These are phyloP conservation scores for Exserohilum rostratum DNA, from an alignment of 2,329 filamentous ascomycete species.

Conservation along the genomic window DNA sequence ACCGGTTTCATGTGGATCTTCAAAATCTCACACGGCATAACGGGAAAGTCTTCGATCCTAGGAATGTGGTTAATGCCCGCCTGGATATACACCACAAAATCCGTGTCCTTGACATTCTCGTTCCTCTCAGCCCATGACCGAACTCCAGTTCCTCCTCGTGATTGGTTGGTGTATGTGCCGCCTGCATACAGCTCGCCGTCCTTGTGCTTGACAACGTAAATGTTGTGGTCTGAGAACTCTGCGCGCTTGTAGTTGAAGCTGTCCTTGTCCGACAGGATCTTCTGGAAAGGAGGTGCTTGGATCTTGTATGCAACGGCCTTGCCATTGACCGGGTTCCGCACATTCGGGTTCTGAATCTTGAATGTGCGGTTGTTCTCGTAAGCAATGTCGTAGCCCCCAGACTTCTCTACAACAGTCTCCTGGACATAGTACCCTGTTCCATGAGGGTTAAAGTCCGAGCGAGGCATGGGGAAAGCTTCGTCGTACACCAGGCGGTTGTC, in stretches of 20 bases:
- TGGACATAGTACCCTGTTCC: constrained; percentile 57
- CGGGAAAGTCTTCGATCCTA: constrained; percentile 51
- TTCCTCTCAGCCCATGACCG: constrained; percentile 58
- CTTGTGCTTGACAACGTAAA: constrained; percentile 63
- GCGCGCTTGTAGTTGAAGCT: constrained; percentile 64
- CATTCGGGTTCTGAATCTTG: constrained; percentile 56
- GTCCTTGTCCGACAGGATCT: constrained; percentile 59
- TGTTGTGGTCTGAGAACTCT: constrained; percentile 63
- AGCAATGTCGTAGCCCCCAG: constrained; percentile 58
- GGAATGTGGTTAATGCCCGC: constrained; percentile 65
- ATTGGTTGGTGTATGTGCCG: constrained; percentile 67
- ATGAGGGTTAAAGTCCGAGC: constrained; percentile 61
- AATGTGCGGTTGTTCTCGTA: constrained; percentile 53
- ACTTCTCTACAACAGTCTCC: constrained; percentile 57
- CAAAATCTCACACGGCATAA: constrained; percentile 59
- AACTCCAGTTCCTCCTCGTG: constrained; percentile 57
- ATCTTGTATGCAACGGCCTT: constrained; percentile 60
- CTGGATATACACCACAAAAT: constrained; percentile 64
- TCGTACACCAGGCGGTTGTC: constrained; percentile 57
- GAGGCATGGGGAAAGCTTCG: constrained; percentile 64
- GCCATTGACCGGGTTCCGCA: constrained; percentile 55
- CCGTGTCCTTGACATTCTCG: constrained; percentile 61
- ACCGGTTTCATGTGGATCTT: constrained; percentile 64
- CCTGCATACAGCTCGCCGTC: constrained; percentile 66
- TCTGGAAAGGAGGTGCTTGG: constrained; percentile 56